Evolutionary conservation across 441 rosid species (phyloP).

Genomic region (Adansonia grandidieri): DNA sequence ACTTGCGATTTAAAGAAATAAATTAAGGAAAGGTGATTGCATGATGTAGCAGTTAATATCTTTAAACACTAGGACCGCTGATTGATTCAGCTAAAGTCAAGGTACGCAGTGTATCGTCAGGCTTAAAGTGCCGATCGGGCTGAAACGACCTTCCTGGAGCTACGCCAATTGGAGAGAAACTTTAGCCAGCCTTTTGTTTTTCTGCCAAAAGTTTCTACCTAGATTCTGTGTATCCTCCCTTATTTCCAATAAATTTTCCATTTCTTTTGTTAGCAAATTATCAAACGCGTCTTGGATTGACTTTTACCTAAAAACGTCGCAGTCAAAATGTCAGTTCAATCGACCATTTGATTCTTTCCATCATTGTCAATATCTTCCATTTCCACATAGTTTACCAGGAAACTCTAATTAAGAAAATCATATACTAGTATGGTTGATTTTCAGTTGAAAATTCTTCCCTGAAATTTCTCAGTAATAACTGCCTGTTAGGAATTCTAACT

Average conservation of each 20-base stretch:
- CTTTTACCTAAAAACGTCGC: not conserved
- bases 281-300: not conserved
- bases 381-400: not conserved
- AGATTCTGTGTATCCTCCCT: not conserved
- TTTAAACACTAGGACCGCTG: not conserved
- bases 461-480: not conserved
- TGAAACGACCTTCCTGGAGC: not conserved
- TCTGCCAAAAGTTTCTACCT: not conserved
- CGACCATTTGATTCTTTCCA: not conserved
- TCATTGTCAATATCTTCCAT: not conserved
- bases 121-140: not conserved
- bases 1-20: no score
- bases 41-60: not conserved
- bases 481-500: not conserved
- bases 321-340: not conserved
- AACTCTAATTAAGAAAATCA: not conserved
- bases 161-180: not conserved
- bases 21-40: no score
- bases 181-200: not conserved
- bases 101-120: not conserved
- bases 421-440: not conserved
- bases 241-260: not conserved
- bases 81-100: not conserved
- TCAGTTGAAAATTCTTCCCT: slow-evolving; percentile 17
- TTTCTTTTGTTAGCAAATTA: not conserved